A percentile compares a stretch with the other conserved stretches of the same genome.
phyloP scores from a whole-genome alignment of 345 rosid genomes.

The Psidium guajava region DNA sequence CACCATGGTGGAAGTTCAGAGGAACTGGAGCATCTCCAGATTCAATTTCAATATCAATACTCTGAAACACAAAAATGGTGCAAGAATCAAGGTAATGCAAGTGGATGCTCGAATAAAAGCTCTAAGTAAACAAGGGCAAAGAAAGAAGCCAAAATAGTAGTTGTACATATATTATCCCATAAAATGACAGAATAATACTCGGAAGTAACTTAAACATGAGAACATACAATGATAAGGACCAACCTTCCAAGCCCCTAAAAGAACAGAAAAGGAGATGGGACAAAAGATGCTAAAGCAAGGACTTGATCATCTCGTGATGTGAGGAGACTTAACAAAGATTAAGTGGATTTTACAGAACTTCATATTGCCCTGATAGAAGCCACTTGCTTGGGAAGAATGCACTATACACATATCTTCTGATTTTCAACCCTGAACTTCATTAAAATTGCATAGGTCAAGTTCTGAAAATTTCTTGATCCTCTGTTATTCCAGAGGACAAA shows the following conservation, averaged over 20 bases:
- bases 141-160: background rate
- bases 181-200: background rate
- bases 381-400: background rate
- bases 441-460: background rate
- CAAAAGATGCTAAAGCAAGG: background rate
- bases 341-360: too few relatives aligned
- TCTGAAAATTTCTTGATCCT: background rate
- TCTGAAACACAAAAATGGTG: slow-evolving; percentile 19
- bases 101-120: background rate
- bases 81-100: background rate
- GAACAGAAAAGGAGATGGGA: background rate
- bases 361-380: background rate
- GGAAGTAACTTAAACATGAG: background rate
- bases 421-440: background rate
- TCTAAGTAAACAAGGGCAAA: background rate
- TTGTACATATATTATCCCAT: background rate
- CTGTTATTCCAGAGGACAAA: background rate
- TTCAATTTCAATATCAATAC: slow-evolving; percentile 14
- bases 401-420: background rate
- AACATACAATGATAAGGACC: background rate
- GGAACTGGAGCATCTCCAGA: slow-evolving; percentile 33
- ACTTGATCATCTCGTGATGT: background rate
- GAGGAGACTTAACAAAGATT: background rate
- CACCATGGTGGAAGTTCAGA: slow-evolving; percentile 40
- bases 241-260: background rate